Conservation (phyloP, 2,329 filamentous ascomycete species). For the Colletotrichum aenigma region DNA sequence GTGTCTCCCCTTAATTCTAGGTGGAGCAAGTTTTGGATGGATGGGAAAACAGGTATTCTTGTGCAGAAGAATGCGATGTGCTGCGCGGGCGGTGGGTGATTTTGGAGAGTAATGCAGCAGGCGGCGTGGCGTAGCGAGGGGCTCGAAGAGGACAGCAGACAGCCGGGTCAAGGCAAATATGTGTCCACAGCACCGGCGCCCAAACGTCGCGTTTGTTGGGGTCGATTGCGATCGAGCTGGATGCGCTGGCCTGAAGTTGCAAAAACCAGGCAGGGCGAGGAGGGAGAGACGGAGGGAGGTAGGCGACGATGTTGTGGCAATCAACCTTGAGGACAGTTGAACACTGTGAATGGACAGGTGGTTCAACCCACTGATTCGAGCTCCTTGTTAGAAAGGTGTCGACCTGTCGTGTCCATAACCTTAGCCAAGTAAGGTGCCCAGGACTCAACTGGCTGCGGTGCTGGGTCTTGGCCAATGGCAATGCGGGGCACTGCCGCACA, state of each 20-base stretch:
- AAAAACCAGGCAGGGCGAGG: not conserved
- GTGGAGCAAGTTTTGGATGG: conserved; percentile 13
- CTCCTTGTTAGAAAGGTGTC: not conserved
- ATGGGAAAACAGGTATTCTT: conserved; percentile 16
- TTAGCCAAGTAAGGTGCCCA: not conserved
- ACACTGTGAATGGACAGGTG: conserved; percentile 7
- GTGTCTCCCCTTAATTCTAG: not conserved
- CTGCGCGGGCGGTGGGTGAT: not conserved
- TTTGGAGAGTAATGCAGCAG: not conserved
- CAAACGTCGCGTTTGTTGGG: not conserved
- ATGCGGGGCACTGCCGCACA: not conserved
- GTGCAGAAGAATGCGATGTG: not conserved
- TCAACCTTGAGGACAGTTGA: not conserved
- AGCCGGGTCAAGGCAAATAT: conserved; percentile 7
- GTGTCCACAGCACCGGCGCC: conserved; percentile 14
- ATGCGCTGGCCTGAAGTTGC: not conserved
- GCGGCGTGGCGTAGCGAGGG: conserved; percentile 17
- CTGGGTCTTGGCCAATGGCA: not conserved
- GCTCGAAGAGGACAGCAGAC: not conserved
- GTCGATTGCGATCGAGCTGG: not conserved
- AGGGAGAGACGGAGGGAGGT: not conserved
- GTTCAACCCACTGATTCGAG: conserved; percentile 7
- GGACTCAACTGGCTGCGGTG: not conserved
- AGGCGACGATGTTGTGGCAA: not conserved
- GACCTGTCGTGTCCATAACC: not conserved